Conservation (phyloP, 176 grass and related monocot genomes). For the Oryza longistaminata region DNA sequence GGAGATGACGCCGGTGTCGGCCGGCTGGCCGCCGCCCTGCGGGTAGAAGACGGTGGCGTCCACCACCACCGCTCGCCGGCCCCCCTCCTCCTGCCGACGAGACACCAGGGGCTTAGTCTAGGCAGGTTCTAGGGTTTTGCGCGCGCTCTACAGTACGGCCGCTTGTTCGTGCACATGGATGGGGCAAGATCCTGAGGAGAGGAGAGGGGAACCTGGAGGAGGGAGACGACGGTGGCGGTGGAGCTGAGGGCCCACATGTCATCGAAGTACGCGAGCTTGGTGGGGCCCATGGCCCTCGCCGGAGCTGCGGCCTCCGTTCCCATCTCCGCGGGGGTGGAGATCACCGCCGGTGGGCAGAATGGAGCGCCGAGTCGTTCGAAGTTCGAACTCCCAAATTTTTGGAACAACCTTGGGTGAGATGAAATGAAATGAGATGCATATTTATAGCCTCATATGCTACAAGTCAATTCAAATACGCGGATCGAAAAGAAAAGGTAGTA, state of each 20-base stretch:
- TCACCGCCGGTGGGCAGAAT: conserved; percentile 3
- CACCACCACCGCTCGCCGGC: conserved; percentile 58
- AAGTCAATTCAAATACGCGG: not conserved
- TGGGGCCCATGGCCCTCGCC: conserved; percentile 25
- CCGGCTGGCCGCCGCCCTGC: conserved; percentile 89
- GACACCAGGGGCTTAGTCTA: not conserved
- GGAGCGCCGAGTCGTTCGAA: not conserved
- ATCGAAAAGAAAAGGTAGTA: too few relatives aligned
- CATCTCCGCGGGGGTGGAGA: conserved; percentile 28
- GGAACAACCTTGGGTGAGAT: not conserved
- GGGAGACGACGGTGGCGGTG: conserved; percentile 51
- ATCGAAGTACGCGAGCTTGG: conserved; percentile 76
- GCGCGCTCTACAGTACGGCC: not conserved
- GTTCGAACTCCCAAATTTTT: not conserved
- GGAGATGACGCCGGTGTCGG: conserved; percentile 60
- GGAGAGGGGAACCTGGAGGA: conserved; percentile 23
- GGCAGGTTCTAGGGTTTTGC: not conserved
- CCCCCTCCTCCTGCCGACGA: conserved; percentile 50
- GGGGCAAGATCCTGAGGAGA: not conserved
- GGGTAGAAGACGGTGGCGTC: conserved; percentile 85
- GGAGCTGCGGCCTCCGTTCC: conserved; percentile 20
- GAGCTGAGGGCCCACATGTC: conserved; percentile 68
- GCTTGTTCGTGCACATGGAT: not conserved
- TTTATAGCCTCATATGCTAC: not conserved
- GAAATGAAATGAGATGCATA: not conserved